Conservation (phyloP, 768 basidiomycete genomes). For the Paxillus rubicundulus region DNA sequence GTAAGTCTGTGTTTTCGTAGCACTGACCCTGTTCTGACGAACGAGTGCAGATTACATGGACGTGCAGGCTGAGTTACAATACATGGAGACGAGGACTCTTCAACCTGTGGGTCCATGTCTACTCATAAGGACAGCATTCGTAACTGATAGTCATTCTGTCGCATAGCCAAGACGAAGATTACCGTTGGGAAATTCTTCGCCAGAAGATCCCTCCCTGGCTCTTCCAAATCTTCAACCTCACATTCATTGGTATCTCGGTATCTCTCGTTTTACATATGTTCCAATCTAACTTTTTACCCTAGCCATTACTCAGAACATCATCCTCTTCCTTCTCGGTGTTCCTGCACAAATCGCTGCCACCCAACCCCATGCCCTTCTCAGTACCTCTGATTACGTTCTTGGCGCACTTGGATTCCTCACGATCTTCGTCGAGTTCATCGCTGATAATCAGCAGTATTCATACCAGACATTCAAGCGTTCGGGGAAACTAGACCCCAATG, state of each 20-base stretch:
- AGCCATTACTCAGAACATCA: conserved; percentile 76
- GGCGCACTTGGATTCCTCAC: conserved; percentile 54
- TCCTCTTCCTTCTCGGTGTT: conserved; percentile 70
- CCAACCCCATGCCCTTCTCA: conserved; percentile 52
- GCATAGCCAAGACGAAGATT: conserved; percentile 78
- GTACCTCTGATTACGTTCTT: conserved; percentile 61
- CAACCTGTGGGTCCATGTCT: conserved; percentile 46
- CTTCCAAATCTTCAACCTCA: conserved; percentile 59
- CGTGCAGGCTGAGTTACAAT: conserved; percentile 74
- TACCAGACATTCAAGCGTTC: conserved; percentile 76
- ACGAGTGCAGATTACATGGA: conserved; percentile 47
- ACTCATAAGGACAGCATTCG: neutral
- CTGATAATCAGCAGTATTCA: conserved; percentile 91
- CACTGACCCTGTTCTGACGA: neutral
- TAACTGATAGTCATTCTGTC: neutral
- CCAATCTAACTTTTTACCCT: conserved; percentile 1
- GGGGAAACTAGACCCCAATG: conserved; percentile 34
- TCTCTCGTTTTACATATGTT: neutral
- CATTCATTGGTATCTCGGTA: conserved; percentile 56
- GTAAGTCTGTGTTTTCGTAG: conserved; percentile 33
- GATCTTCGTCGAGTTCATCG: conserved; percentile 70
- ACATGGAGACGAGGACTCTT: conserved; percentile 84
- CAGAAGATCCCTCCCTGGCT: conserved; percentile 49
- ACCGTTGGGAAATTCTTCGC: conserved; percentile 84
- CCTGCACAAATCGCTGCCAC: conserved; percentile 56